These are phyloP conservation scores for Stephania yunnanensis DNA, from an alignment of 164 flowering plant genomes.

Conservation along the genomic window DNA sequence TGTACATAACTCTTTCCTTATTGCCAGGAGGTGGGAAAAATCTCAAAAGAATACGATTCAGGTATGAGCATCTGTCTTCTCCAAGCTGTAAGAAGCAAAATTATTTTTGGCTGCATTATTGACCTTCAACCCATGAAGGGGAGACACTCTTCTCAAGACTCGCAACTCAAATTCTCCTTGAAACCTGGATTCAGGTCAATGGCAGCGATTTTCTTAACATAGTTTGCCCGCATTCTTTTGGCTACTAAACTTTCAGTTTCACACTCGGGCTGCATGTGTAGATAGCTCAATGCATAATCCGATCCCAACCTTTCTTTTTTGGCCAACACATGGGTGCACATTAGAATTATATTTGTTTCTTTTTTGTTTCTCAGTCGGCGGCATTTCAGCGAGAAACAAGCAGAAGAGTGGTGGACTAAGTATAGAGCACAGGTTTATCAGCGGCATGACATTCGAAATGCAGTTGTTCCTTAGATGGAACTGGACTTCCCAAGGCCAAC, in stretches of 20 bases:
- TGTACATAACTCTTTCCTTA: constrained; percentile 55
- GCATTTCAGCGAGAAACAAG: constrained; percentile 66
- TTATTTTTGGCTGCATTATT: neutral
- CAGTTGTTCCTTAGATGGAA: constrained; percentile 6
- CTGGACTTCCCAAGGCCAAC: constrained; percentile 5
- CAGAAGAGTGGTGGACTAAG: constrained; percentile 88
- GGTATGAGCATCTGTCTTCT: constrained; percentile 38
- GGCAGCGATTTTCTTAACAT: too few species aligned
- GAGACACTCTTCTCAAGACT: neutral
- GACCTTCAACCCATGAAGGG: neutral
- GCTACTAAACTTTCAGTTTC: too few species aligned
- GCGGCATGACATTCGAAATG: constrained; percentile 35
- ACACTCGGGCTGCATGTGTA: too few species aligned
- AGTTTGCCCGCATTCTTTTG: too few species aligned
- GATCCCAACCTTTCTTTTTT: too few species aligned
- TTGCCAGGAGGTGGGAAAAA: constrained; percentile 61
- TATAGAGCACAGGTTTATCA: constrained; percentile 52
- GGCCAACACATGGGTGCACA: too few species aligned
- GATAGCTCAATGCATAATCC: too few species aligned
- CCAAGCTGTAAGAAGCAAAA: neutral
- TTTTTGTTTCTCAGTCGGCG: constrained; percentile 44
- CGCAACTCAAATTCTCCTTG: neutral
- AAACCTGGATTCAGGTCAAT: neutral
- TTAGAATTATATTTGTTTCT: neutral
- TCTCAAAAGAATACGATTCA: constrained; percentile 87